Evolutionary conservation across 371 early-diverging fungal genomes (phyloP).

Genomic region (Mortierella sp.): DNA sequence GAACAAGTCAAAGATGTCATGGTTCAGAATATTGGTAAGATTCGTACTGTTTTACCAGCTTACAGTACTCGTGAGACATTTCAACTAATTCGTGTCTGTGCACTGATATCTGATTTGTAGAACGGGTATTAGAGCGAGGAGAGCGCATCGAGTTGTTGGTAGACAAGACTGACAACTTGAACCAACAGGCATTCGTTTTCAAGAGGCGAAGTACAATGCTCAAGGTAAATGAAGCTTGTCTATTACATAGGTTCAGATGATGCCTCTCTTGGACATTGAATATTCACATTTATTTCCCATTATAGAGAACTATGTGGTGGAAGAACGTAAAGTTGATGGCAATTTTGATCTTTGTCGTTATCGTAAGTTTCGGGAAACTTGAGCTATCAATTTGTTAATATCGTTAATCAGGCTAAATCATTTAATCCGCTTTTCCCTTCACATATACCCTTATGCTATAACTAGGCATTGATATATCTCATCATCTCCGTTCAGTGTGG

Average conservation of each 20-base stretch:
- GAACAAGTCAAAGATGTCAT: slow-evolving; percentile 95
- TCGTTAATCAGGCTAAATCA: not conserved
- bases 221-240: not conserved
- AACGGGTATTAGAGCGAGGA: slow-evolving; percentile 1
- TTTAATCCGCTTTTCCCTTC: not conserved
- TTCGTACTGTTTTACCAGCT: not conserved
- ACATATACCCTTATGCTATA: not conserved
- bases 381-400: too few relatives aligned
- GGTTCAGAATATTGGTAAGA: slow-evolving; percentile 90
- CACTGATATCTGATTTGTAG: not conserved
- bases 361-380: not conserved
- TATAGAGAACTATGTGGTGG: not conserved
- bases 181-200: slow-evolving; percentile 2
- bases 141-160: not conserved
- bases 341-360: not conserved
- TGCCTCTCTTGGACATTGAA: too few relatives aligned
- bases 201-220: not conserved
- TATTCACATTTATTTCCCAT: too few relatives aligned
- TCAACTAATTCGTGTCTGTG: too few relatives aligned
- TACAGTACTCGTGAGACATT: not conserved
- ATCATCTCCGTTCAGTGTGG: not conserved
- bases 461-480: not conserved
- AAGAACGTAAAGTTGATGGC: slow-evolving; percentile 2
- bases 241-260: not conserved
- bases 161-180: slow-evolving; percentile 1